phyloP scores from a whole-genome alignment of 352 stramenopile genomes.

The Globisporangium okanoganense region DNA sequence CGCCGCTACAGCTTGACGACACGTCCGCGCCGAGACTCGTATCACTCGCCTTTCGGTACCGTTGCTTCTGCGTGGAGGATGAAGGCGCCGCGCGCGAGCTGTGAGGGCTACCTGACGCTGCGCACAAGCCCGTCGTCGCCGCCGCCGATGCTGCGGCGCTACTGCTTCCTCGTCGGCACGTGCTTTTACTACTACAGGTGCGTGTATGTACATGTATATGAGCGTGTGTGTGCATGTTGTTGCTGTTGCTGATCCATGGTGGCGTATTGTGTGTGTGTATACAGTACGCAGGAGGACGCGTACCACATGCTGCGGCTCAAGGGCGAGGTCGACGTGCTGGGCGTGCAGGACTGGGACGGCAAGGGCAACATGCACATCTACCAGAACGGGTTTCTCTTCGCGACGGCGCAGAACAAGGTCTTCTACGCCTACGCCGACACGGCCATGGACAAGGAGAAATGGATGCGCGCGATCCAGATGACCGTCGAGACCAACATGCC shows the following conservation, averaged over 20 bases:
- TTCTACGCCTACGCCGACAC: conserved; percentile 88
- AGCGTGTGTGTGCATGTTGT: background rate
- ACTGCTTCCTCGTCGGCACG: conserved; percentile 86
- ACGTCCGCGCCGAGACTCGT: conserved; percentile 11
- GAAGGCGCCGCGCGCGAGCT: conserved; percentile 79
- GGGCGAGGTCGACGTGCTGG: conserved; percentile 84
- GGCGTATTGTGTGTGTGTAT: background rate
- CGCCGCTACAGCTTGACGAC: conserved; percentile 14
- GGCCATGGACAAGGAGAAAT: conserved; percentile 89
- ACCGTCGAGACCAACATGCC: conserved; percentile 81
- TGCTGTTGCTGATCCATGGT: background rate
- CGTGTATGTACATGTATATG: background rate
- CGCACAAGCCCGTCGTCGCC: conserved; percentile 83
- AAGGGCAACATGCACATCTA: conserved; percentile 93
- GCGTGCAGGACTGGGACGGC: conserved; percentile 89
- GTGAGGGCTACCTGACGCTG: conserved; percentile 84
- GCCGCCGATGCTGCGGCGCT: conserved; percentile 81
- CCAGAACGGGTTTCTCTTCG: conserved; percentile 85
- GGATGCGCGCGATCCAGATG: conserved; percentile 86
- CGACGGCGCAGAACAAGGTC: conserved; percentile 85
- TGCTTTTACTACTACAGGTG: conserved; percentile 85
- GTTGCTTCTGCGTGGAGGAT: conserved; percentile 30
- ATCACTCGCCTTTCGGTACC: background rate
- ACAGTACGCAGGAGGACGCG: conserved; percentile 86
- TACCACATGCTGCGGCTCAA: conserved; percentile 87